A percentile compares a stretch with the other conserved stretches of the same genome.
Evolutionary conservation across 2,329 filamentous ascomycete species (phyloP).

Genomic region (Myrmaecium sp.): DNA sequence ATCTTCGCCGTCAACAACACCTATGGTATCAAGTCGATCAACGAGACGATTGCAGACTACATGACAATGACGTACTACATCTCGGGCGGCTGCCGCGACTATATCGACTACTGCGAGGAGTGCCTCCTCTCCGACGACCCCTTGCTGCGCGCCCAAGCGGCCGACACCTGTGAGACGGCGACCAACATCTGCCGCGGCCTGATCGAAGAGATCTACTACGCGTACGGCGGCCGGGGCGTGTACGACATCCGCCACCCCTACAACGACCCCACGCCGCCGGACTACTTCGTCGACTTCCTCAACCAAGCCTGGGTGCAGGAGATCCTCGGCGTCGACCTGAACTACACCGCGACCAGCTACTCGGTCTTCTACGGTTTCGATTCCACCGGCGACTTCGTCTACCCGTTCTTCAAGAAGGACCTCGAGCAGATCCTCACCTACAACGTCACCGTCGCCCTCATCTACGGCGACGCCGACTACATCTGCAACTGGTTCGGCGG

Average conservation of each 20-base stretch:
- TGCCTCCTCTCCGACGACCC: too few species aligned
- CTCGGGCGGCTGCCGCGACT: conserved; percentile 34
- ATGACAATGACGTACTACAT: conserved; percentile 28
- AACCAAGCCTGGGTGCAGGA: conserved; percentile 40
- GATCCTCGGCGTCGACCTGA: conserved; percentile 43
- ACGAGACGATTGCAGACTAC: conserved; percentile 27
- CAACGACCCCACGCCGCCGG: conserved; percentile 35
- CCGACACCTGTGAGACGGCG: conserved; percentile 15
- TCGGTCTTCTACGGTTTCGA: conserved; percentile 30
- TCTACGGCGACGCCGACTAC: conserved; percentile 42
- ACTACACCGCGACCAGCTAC: conserved; percentile 33
- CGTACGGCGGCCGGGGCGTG: conserved; percentile 27
- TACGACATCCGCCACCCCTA: conserved; percentile 37
- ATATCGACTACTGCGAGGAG: conserved; percentile 28
- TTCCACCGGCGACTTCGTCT: conserved; percentile 28
- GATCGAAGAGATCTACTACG: conserved; percentile 6
- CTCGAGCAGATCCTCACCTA: conserved; percentile 34
- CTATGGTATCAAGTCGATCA: conserved; percentile 33
- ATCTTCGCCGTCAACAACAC: conserved; percentile 38
- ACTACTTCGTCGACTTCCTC: conserved; percentile 41
- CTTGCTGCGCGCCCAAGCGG: too few species aligned
- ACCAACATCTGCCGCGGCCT: conserved; percentile 24
- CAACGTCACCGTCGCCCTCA: conserved; percentile 38
- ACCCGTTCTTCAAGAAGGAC: conserved; percentile 27
- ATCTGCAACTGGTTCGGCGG: conserved; percentile 51